Base-by-base conservation (phyloP, 2,329 filamentous ascomycete genomes). In the Cercospora sp. region DNA sequence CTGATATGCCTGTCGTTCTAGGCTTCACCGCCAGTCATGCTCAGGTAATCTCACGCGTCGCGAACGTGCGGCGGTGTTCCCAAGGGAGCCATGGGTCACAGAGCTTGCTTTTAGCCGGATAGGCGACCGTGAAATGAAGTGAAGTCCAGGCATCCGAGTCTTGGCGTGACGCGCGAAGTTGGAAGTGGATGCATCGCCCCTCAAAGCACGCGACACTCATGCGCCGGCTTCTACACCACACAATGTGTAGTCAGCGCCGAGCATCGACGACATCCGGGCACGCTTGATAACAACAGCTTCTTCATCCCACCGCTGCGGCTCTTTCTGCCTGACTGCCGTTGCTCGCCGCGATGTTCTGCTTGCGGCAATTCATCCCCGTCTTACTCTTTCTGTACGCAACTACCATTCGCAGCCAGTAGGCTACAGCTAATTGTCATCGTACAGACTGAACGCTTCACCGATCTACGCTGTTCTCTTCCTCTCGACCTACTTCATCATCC, bases 401-500 rank as follows among this genome's bases (percentile, higher is more conserved):
- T 16, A 42, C 23, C 55, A 20, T 18, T 39, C 62, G 9, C 31
- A 12, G 2, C 62, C 12, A 13, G 16, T n/a, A 59, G 53, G 26
- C 30, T 26, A 18, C 31, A n/a, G 36, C 51, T 64, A 26, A 57
- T 42, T 16, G 28, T 59, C 48, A 23, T 28, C 53, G n/a, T 39
- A 8, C 20, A 62, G 60, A 18, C 57, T 65, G 42, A 60, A 65
- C 70, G 81, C 82, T 31, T 81, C 82, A 5, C 83, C 83, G 10
- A 77, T 84, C 70, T 85, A 84, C 75, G 79, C 84, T 69, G 73
- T 83, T 69, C 80, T 84, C 77, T 84, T 84, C 77, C 79, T 99
- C 83, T 86, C 93, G 72, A 93, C 94, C 80, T 97, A 94, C 72
- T 98, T 97, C 85, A 92, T 96, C 81, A 89, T 99, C 75, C 96